A percentile compares a stretch with the other conserved stretches of the same genome.
These are phyloP conservation scores for Dipteronia sinensis DNA, from an alignment of 345 rosid species.

Conservation along the genomic window DNA sequence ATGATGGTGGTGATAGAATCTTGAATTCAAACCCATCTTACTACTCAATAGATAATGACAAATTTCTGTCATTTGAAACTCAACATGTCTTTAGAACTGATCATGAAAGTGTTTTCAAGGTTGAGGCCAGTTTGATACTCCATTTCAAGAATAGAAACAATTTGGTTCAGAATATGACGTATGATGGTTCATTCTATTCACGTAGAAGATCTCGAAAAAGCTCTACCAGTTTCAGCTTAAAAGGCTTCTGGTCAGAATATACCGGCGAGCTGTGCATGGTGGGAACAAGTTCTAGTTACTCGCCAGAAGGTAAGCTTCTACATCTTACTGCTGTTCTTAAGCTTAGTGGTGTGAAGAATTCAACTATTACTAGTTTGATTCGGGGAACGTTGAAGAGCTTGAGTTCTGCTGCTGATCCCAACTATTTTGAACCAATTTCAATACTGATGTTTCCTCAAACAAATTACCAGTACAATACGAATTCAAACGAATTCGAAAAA, in stretches of 20 bases:
- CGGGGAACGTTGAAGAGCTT: constrained; percentile 30
- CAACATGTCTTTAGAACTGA: constrained; percentile 25
- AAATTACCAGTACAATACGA: constrained; percentile 24
- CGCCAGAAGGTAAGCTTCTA: constrained; percentile 17
- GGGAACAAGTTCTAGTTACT: constrained; percentile 25
- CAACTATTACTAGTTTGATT: constrained; percentile 26
- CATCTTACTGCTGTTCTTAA: constrained; percentile 26
- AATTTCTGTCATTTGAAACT: constrained; percentile 11
- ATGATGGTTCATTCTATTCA: background rate
- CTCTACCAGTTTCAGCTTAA: constrained; percentile 22
- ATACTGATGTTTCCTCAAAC: constrained; percentile 30
- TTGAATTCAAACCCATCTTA: background rate
- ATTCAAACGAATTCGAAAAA: constrained; percentile 1
- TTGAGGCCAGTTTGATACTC: constrained; percentile 26
- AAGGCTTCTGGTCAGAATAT: constrained; percentile 40
- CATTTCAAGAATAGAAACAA: background rate
- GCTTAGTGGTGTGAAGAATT: constrained; percentile 22
- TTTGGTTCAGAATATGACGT: background rate
- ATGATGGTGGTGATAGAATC: constrained; percentile 28
- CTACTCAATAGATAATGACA: background rate
- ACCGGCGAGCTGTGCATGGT: constrained; percentile 42
- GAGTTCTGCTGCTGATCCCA: constrained; percentile 13
- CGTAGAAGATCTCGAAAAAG: background rate
- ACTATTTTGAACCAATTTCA: constrained; percentile 28
- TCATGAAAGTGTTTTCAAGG: constrained; percentile 23